Evolutionary conservation across 2,329 filamentous ascomycete species (phyloP).

Genomic region (Hymenoscyphus salicellus): DNA sequence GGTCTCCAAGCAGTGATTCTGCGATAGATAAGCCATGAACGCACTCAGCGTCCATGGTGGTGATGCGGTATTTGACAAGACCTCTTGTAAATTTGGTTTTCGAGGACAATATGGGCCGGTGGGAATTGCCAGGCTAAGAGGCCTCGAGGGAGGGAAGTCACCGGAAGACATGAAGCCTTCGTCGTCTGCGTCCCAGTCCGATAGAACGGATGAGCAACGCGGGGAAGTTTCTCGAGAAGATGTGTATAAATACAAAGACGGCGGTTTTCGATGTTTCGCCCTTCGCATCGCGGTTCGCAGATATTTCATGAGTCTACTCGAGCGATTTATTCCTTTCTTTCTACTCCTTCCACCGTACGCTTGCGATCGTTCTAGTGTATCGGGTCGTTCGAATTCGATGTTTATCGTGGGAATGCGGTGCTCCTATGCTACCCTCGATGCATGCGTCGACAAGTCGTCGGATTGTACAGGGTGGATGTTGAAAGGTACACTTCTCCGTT

Average conservation of each 20-base stretch:
- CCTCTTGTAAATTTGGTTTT: slow-evolving; percentile 77
- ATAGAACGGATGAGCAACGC: slow-evolving; percentile 34
- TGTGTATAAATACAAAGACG: slow-evolving; percentile 30
- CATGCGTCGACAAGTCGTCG: slow-evolving; percentile 25
- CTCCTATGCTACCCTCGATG: slow-evolving; percentile 21
- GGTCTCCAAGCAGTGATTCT: slow-evolving; percentile 95
- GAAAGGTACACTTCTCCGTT: slow-evolving; percentile 15
- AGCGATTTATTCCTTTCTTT: slow-evolving; percentile 35
- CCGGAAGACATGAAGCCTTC: slow-evolving; percentile 48
- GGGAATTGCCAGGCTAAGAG: slow-evolving; percentile 45
- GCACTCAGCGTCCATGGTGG: slow-evolving; percentile 87
- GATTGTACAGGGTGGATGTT: slow-evolving; percentile 24
- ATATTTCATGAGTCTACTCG: slow-evolving; percentile 55
- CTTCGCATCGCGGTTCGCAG: slow-evolving; percentile 37
- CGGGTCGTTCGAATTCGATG: neutral
- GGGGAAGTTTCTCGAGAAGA: slow-evolving; percentile 33
- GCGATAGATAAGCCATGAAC: slow-evolving; percentile 94
- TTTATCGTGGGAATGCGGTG: slow-evolving; percentile 19
- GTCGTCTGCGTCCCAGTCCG: slow-evolving; percentile 46
- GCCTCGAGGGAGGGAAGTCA: slow-evolving; percentile 43
- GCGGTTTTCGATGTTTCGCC: slow-evolving; percentile 35
- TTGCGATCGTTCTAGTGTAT: neutral
- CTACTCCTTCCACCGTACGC: neutral
- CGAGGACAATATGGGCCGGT: slow-evolving; percentile 51
- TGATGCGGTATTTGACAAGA: slow-evolving; percentile 79